Evolutionary conservation across 352 stramenopile genomes (phyloP).

Genomic region (Pelagophyceae sp.): DNA sequence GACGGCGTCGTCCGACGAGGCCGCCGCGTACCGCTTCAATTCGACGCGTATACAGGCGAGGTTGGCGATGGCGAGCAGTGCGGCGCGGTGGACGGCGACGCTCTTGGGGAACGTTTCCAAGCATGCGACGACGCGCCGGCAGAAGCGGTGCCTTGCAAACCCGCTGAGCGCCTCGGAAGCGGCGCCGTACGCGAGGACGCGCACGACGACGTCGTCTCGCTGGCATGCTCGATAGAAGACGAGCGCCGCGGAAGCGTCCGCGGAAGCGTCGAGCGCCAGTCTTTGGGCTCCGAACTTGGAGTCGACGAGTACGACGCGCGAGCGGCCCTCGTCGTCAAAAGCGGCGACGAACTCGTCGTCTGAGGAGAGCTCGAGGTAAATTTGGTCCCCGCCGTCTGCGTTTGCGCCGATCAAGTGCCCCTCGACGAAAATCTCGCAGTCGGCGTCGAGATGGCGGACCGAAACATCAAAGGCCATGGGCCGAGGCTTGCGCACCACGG

Average conservation of each 20-base stretch:
- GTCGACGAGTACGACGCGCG: not conserved
- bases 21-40: not conserved
- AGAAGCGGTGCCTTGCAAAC: no score
- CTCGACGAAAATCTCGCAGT: not conserved
- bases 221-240: not conserved
- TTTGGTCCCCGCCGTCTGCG: slow-evolving; percentile 11
- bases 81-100: not conserved
- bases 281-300: not conserved
- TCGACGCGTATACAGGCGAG: not conserved
- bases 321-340: not conserved
- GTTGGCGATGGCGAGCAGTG: not conserved
- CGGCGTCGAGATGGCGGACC: not conserved
- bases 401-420: slow-evolving; percentile 2
- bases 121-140: not conserved
- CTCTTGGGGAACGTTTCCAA: not conserved
- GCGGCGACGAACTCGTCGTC: not conserved
- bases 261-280: not conserved
- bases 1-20: not conserved
- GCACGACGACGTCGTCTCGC: not conserved
- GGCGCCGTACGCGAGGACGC: not conserved
- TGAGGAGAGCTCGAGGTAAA: slow-evolving; percentile 1
- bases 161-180: not conserved
- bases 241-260: not conserved
- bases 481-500: not conserved
- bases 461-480: no score